Conservation (phyloP, 2,329 filamentous ascomycete species). For the Helotiales sp. region DNA sequence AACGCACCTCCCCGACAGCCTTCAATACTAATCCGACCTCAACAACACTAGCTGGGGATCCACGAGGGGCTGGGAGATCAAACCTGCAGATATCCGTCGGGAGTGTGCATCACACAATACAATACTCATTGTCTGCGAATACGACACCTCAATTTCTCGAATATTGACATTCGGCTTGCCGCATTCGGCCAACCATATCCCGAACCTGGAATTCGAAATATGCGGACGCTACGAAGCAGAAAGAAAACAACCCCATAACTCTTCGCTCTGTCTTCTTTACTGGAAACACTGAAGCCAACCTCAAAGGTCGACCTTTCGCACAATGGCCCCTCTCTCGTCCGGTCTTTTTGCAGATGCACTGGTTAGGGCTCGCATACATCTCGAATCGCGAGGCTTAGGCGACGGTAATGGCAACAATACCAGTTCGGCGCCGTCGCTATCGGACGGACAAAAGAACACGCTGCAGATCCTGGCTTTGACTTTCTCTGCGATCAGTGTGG, state of each 20-base stretch:
- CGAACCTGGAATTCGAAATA: constrained; percentile 7
- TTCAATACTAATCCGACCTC: background rate
- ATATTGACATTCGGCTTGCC: constrained; percentile 10
- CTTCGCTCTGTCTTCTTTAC: background rate
- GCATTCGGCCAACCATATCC: constrained; percentile 6
- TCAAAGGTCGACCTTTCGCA: background rate
- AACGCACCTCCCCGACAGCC: background rate
- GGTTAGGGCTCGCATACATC: constrained; percentile 9
- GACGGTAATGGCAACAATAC: constrained; percentile 22
- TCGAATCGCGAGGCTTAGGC: constrained; percentile 24
- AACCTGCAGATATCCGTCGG: background rate
- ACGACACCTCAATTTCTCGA: background rate
- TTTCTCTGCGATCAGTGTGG: constrained; percentile 58
- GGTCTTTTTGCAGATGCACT: constrained; percentile 23
- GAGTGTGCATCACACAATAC: background rate
- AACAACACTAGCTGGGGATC: background rate
- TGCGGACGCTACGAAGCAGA: constrained; percentile 25
- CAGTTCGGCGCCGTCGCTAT: constrained; percentile 16
- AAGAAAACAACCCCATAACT: constrained; percentile 11
- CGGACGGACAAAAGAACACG: constrained; percentile 29
- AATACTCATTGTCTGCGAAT: background rate
- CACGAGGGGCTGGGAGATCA: background rate
- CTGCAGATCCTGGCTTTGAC: constrained; percentile 45
- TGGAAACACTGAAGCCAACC: background rate
- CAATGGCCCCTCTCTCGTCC: constrained; percentile 36